Evolutionary conservation across 2,329 filamentous ascomycete species (phyloP).

Genomic region (Ophiostoma piceae): DNA sequence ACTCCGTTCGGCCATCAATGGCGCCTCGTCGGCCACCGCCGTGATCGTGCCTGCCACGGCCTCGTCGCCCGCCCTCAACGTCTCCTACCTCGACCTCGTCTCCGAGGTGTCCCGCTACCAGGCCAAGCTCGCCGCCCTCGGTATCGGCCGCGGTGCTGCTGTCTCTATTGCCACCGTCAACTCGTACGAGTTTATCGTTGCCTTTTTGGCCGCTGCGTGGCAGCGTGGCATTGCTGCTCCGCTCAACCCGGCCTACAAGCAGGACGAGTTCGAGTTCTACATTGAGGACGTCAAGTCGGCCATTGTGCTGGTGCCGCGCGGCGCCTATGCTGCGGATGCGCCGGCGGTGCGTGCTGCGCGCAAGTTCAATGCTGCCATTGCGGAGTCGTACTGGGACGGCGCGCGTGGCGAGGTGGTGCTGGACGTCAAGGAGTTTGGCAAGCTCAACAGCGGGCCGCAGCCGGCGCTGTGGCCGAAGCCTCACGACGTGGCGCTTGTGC

Average conservation of each 20-base stretch:
- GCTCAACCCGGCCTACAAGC: slow-evolving; percentile 84
- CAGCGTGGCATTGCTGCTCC: slow-evolving; percentile 79
- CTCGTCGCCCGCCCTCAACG: slow-evolving; percentile 45
- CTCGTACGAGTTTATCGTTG: slow-evolving; percentile 81
- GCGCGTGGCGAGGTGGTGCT: slow-evolving; percentile 60
- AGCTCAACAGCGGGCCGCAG: slow-evolving; percentile 46
- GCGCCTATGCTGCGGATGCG: slow-evolving; percentile 60
- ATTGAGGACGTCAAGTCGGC: slow-evolving; percentile 81
- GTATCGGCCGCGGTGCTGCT: slow-evolving; percentile 62
- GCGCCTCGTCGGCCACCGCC: slow-evolving; percentile 47
- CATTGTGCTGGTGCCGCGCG: slow-evolving; percentile 68
- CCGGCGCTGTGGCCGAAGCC: slow-evolving; percentile 50
- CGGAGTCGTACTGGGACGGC: slow-evolving; percentile 77
- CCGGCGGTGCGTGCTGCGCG: slow-evolving; percentile 70
- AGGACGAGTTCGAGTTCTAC: slow-evolving; percentile 87
- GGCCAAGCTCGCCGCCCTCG: slow-evolving; percentile 68
- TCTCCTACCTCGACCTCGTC: slow-evolving; percentile 64
- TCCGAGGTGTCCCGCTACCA: slow-evolving; percentile 67
- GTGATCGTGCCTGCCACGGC: slow-evolving; percentile 66
- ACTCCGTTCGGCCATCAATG: slow-evolving; percentile 48
- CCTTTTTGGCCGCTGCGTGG: slow-evolving; percentile 80
- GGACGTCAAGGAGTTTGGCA: slow-evolving; percentile 71
- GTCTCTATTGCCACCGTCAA: slow-evolving; percentile 81
- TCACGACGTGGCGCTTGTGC: slow-evolving; percentile 74
- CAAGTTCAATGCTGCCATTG: slow-evolving; percentile 77